Evolutionary conservation across 805 yeast species (phyloP), one percentile per base, ranked within the genome.

Genomic region (Pichia pseudocactophila): DNA sequence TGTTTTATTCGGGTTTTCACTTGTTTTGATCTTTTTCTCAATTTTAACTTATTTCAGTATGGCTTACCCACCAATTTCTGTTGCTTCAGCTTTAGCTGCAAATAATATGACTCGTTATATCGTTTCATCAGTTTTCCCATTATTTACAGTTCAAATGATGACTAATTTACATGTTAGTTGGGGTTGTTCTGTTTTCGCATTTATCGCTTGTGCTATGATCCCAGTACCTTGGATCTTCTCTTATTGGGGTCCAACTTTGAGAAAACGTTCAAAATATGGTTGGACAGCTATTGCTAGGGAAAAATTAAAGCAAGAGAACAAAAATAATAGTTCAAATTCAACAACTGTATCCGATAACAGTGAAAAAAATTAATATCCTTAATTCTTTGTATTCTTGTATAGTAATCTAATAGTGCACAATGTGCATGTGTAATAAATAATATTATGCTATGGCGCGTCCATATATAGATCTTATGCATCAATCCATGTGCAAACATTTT

Each of bases 71-170:
- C 87, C 90, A 37, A 61, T 78, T 28, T 71, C 73, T 28, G 82
- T 86, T 18, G 95, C 96, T 0, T 80, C 90, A n/a, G 90, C 94
- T 3, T 61, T 86, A 47, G 95, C 95, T 30, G 96, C 95, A 12
- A 88, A 87, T 63, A 85, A 84, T 58, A 67, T 88, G 55, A 61
- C 80, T 44, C 74, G 96, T 64, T 86, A 85, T 57, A 51, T 80
- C 27, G 58, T 82, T 47, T 86, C 94, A 9, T 78, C 86, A 7
- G 84, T 79, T 17, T 80, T 88, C 70, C 96, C 96, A 43, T 68
- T 88, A 45, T 87, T 88, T 64, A 83, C 88, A 1, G 74, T 78
- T 17, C 96, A 87, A 63, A 84, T 88, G 95, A 80, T 82, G 65
- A 58, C 71, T 16, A 78, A 70, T 35, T 66, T 88, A 54, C 78